Conservation (phyloP, 2,329 filamentous ascomycete genomes). For the Arthrobotrys sinensis region DNA sequence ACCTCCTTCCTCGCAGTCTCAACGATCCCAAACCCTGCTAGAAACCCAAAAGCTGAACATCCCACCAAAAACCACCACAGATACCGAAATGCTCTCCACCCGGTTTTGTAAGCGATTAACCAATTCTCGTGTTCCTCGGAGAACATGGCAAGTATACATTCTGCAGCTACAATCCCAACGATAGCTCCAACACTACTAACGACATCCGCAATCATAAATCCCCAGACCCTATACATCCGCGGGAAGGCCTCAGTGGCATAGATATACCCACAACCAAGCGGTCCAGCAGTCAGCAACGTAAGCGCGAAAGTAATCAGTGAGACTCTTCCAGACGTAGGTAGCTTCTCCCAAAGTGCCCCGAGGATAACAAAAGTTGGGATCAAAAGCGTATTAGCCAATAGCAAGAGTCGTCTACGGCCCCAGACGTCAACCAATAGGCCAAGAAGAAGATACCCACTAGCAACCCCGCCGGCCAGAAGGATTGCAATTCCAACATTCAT, state of each 20-base stretch:
- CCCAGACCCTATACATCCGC: conserved; percentile 30
- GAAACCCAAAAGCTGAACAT: conserved; percentile 9
- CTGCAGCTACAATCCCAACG: conserved; percentile 5
- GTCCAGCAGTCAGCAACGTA: conserved; percentile 24
- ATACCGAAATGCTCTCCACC: neutral
- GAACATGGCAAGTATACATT: conserved; percentile 3
- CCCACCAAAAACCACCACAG: conserved; percentile 10
- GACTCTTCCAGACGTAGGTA: conserved; percentile 7
- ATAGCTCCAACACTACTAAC: conserved; percentile 35
- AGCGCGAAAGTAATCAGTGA: conserved; percentile 18
- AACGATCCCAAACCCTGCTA: conserved; percentile 33
- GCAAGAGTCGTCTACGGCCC: conserved; percentile 41
- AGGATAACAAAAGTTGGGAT: neutral
- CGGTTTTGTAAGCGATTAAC: neutral
- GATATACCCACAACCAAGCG: conserved; percentile 39
- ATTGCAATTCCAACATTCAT: conserved; percentile 21
- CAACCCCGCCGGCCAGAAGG: conserved; percentile 8
- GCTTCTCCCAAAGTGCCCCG: conserved; percentile 24
- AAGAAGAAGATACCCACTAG: conserved; percentile 24
- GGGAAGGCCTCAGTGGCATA: conserved; percentile 46
- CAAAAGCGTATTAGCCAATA: conserved; percentile 14
- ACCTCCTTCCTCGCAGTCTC: conserved; percentile 56
- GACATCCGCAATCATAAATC: conserved; percentile 42
- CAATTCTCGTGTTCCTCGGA: neutral
- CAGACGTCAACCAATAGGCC: conserved; percentile 20